phyloP scores from a whole-genome alignment of 192 early-diverging fungal genomes.

The Phycomyces nitens region DNA sequence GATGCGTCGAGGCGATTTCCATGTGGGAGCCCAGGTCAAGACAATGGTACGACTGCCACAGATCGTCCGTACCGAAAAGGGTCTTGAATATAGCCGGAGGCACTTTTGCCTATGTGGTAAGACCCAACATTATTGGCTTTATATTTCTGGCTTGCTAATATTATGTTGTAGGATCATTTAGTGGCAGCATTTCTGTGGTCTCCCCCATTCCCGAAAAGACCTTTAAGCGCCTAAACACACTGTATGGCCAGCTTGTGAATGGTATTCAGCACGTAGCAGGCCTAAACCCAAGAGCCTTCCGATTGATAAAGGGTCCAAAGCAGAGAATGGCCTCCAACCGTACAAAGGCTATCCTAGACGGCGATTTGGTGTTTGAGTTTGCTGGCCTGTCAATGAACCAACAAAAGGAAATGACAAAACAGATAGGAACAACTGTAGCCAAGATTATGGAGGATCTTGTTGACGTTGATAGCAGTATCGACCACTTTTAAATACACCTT shows the following conservation, averaged over 20 bases:
- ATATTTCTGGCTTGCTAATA: too few species aligned
- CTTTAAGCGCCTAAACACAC: conserved; percentile 82
- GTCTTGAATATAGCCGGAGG: conserved; percentile 18
- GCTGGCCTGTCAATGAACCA: conserved; percentile 58
- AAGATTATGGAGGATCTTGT: conserved; percentile 81
- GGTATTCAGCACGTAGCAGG: conserved; percentile 80
- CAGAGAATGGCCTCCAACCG: conserved; percentile 70
- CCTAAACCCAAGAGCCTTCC: conserved; percentile 88
- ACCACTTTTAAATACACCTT: conserved; percentile 57
- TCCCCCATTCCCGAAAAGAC: conserved; percentile 86
- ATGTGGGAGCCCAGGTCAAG: conserved; percentile 73
- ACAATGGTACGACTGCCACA: conserved; percentile 61
- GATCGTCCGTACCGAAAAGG: conserved; percentile 38
- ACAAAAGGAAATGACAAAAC: conserved; percentile 85
- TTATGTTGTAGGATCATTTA: conserved; percentile 50
- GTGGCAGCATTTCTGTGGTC: conserved; percentile 65
- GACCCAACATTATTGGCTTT: too few species aligned
- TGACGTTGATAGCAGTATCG: conserved; percentile 57
- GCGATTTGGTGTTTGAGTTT: conserved; percentile 75
- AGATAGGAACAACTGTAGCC: conserved; percentile 81
- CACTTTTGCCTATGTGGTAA: conserved; percentile 49
- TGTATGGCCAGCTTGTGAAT: conserved; percentile 84
- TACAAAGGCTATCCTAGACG: conserved; percentile 79
- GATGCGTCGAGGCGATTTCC: conserved; percentile 85
- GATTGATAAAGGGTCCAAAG: conserved; percentile 52